Conservation (phyloP, 495 filamentous ascomycete genomes). For the Xylaria intraflava region DNA sequence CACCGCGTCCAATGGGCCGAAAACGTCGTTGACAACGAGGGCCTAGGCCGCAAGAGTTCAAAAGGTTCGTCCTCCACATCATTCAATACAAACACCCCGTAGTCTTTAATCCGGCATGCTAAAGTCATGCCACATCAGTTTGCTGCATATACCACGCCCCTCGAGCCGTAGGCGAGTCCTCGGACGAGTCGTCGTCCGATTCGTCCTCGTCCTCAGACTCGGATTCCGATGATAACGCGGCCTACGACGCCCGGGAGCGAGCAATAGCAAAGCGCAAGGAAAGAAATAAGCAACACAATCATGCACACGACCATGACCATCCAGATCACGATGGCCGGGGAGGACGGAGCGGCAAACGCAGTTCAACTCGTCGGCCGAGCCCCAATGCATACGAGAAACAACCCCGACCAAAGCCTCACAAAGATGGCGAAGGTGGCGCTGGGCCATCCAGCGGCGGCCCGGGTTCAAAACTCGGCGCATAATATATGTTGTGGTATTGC, state of each 20-base stretch:
- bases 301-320: constrained; percentile 32
- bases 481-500: neutral
- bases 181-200: constrained; percentile 63
- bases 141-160: constrained; percentile 97
- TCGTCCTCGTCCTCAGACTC: constrained; percentile 46
- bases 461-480: neutral
- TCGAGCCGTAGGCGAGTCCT: constrained; percentile 76
- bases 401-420: constrained; percentile 50
- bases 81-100: neutral
- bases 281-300: constrained; percentile 23
- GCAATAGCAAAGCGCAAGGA: constrained; percentile 16
- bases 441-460: neutral
- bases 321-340: constrained; percentile 5
- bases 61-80: constrained; percentile 58
- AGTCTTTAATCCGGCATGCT: neutral
- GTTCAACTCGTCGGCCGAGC: constrained; percentile 53
- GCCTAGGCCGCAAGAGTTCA: constrained; percentile 83
- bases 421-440: neutral
- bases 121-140: constrained; percentile 44
- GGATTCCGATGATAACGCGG: constrained; percentile 25
- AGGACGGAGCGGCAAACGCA: constrained; percentile 17
- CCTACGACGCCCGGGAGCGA: constrained; percentile 22
- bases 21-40: constrained; percentile 94
- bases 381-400: constrained; percentile 96
- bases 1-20: constrained; percentile 81